Conservation (phyloP, 148 eudicot genomes). For the Tetragonia tetragonoides region DNA sequence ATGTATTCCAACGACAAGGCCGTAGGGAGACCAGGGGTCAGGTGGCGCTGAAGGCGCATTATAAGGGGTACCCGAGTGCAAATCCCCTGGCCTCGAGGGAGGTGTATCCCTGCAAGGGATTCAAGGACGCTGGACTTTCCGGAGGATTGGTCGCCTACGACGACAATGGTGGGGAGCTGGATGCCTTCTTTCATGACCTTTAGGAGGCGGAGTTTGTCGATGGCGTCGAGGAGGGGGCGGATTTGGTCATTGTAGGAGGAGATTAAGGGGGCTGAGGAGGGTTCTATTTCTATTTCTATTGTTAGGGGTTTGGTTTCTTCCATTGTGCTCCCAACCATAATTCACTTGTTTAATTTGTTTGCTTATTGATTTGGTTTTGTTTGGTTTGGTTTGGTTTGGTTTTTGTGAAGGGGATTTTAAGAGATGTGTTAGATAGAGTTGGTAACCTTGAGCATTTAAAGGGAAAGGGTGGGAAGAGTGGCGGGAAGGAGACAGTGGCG, state of each 20-base stretch:
- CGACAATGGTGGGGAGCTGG: slow-evolving; percentile 34
- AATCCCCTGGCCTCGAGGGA: slow-evolving; percentile 38
- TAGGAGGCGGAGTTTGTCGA: slow-evolving; percentile 33
- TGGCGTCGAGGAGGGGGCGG: slow-evolving; percentile 30
- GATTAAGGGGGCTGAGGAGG: slow-evolving; percentile 18
- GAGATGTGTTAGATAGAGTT: no score
- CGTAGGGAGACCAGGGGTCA: not conserved
- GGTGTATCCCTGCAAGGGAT: slow-evolving; percentile 32
- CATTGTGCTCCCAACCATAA: not conserved
- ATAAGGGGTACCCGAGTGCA: slow-evolving; percentile 38
- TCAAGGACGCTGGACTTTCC: slow-evolving; percentile 41
- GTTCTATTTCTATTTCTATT: not conserved
- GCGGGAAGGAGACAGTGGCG: no score
- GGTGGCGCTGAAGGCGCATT: slow-evolving; percentile 29
- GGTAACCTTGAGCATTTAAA: no score
- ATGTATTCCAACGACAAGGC: slow-evolving; percentile 22
- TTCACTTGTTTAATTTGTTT: no score
- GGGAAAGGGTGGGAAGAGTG: no score
- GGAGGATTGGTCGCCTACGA: slow-evolving; percentile 37
- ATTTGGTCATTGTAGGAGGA: slow-evolving; percentile 34
- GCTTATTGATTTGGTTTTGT: no score
- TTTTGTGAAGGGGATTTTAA: no score
- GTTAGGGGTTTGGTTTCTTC: not conserved
- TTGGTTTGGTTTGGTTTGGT: no score
- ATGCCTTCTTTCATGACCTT: slow-evolving; percentile 37